phyloP scores from a whole-genome alignment of 768 basidiomycete species.

The Lactarius quietus region DNA sequence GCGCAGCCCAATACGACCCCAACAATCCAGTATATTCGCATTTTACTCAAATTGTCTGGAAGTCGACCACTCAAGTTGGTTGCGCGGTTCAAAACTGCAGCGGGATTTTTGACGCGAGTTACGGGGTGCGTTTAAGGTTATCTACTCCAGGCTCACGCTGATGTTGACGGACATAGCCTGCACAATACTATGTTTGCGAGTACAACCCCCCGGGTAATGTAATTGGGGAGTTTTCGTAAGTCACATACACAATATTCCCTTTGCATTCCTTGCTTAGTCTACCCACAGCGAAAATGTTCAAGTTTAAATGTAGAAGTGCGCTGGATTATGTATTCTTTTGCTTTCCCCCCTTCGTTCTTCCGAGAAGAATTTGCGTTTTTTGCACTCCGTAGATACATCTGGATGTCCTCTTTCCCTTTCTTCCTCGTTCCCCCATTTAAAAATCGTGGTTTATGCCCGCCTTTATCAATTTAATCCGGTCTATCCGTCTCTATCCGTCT shows the following conservation, averaged over 20 bases:
- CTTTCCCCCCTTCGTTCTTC: background rate
- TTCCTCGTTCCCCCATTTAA: too few relatives aligned
- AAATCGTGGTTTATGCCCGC: too few relatives aligned
- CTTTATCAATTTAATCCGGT: too few relatives aligned
- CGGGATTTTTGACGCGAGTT: constrained; percentile 49
- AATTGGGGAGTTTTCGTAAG: constrained; percentile 57
- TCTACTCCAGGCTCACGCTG: background rate
- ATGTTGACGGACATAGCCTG: constrained; percentile 38
- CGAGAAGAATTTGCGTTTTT: background rate
- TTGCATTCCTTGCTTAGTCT: background rate
- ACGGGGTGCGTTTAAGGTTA: constrained; percentile 44
- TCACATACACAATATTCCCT: constrained; percentile 22
- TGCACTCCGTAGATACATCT: constrained; percentile 14
- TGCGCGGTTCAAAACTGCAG: constrained; percentile 54
- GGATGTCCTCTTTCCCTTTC: too few relatives aligned
- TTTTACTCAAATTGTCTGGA: constrained; percentile 79
- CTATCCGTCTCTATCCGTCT: too few relatives aligned
- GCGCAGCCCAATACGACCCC: constrained; percentile 53
- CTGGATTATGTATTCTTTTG: background rate
- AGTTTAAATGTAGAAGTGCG: constrained; percentile 19
- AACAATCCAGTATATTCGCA: constrained; percentile 58
- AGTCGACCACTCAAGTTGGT: constrained; percentile 57
- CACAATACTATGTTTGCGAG: constrained; percentile 66
- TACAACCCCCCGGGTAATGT: constrained; percentile 64
- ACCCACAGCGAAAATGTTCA: constrained; percentile 34